Evolutionary conservation across 306 rosid species (phyloP), one percentile per base, ranked within the genome.

Genomic region (Dalbergia cultrata): DNA sequence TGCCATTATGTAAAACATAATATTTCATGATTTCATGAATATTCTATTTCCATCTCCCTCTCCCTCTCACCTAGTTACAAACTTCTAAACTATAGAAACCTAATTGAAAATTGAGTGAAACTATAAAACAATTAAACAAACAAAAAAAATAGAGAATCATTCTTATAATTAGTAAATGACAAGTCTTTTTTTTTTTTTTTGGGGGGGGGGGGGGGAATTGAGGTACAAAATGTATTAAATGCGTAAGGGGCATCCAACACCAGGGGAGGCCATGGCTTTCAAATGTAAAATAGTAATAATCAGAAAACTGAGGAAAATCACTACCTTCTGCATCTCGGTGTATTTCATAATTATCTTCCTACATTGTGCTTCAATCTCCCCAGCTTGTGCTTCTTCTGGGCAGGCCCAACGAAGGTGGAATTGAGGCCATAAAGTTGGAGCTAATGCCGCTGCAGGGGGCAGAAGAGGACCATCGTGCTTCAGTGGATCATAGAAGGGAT

Each of bases 351-450:
- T 79, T 88, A 89, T 86, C 80, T 88, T 86, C 81, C 93, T 86
- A 80, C 91, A 92, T 72, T 85, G 82, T 62, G 84, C 93, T 83
- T 96, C 97, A 66, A 92, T 72, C 79, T 88, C 97, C 81, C 93
- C 98, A 69, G 90, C 81, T 78, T 89, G 91, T 54, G 91, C 95
- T 86, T 89, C 99, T 44, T 88, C 84, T 39, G 98, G 90, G 74
- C 98, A 92, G 62, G 99, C 95, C 97, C 98, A 96, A 67, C 99
- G 94, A 62, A 96, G 92, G 86, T 90, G 97, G 78, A 93, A 96
- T 74, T 92, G 93, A 16, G 99, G 99, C 98, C 98, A 96, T 64
- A 96, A 79, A 43, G 91, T 93, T 35, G 98, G 99, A 68, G 99
- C 99, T 62, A 96, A 88, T 53, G 97, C 93, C 75, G 98, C 99